These are phyloP conservation scores for Aspergillus panamensis DNA, from an alignment of 495 filamentous ascomycete genomes.

Conservation along the genomic window DNA sequence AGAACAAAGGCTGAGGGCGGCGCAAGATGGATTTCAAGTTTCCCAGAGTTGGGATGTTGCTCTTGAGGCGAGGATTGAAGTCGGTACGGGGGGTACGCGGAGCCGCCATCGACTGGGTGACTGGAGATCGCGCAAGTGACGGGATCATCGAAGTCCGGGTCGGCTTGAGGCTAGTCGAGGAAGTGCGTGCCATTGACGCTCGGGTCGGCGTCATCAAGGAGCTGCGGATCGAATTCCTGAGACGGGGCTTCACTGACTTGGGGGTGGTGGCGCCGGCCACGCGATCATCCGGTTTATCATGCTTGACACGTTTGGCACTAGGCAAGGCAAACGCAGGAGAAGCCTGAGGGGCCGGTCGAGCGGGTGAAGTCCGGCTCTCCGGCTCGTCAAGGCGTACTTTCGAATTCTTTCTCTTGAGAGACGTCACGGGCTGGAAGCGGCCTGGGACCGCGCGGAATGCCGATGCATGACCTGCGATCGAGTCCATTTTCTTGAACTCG, in stretches of 20 bases:
- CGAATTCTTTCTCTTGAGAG: conserved; percentile 71
- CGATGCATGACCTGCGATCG: conserved; percentile 81
- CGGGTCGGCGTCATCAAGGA: conserved; percentile 76
- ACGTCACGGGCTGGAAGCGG: conserved; percentile 53
- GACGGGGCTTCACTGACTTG: conserved; percentile 46
- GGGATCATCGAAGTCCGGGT: conserved; percentile 54
- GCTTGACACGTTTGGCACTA: conserved; percentile 63
- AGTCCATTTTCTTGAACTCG: conserved; percentile 95
- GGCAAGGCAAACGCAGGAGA: conserved; percentile 29
- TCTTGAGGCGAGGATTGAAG: conserved; percentile 47
- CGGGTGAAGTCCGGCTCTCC: conserved; percentile 32
- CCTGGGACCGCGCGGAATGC: conserved; percentile 63
- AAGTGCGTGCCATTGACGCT: conserved; percentile 63
- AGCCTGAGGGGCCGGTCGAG: conserved; percentile 40
- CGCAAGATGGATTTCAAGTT: conserved; percentile 62
- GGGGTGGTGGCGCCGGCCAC: conserved; percentile 46
- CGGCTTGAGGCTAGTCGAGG: conserved; percentile 53
- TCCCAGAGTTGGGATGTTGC: conserved; percentile 36
- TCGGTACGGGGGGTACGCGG: conserved; percentile 47
- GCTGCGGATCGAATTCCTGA: conserved; percentile 32
- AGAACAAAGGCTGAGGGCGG: conserved; percentile 57
- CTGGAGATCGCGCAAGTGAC: conserved; percentile 47
- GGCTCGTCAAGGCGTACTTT: conserved; percentile 67
- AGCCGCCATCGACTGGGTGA: conserved; percentile 38
- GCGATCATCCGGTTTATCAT: conserved; percentile 54